Percentiles rank a stretch among this genome's conserved stretches.
These are phyloP conservation scores for Neobulgaria alba DNA, from an alignment of 2,329 filamentous ascomycete species.

Conservation along the genomic window DNA sequence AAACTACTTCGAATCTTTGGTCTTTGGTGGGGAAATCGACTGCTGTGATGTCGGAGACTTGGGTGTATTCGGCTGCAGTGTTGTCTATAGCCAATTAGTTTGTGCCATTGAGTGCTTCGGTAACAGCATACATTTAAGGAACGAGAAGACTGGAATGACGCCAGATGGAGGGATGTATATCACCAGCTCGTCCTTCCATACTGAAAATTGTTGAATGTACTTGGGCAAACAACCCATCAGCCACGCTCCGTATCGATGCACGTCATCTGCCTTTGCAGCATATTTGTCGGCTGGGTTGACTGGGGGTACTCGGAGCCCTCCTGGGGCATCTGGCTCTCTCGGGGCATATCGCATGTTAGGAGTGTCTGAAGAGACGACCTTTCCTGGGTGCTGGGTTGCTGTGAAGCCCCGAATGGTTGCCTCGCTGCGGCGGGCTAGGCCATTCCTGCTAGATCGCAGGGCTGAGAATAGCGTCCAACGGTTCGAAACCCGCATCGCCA, in stretches of 20 bases:
- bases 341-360: slow-evolving; percentile 61
- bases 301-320: slow-evolving; percentile 65
- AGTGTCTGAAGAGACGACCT: slow-evolving; percentile 43
- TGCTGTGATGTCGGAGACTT: slow-evolving; percentile 84
- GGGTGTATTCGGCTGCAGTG: slow-evolving; percentile 93
- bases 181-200: slow-evolving; percentile 98
- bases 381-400: slow-evolving; percentile 29
- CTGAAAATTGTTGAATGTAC: slow-evolving; percentile 97
- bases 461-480: slow-evolving; percentile 47
- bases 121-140: slow-evolving; percentile 60
- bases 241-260: slow-evolving; percentile 95
- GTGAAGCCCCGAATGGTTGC: slow-evolving; percentile 28
- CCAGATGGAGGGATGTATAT: slow-evolving; percentile 86
- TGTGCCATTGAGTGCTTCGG: neutral
- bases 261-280: slow-evolving; percentile 71
- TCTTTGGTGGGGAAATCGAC: slow-evolving; percentile 94
- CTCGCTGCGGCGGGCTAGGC: slow-evolving; percentile 18
- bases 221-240: slow-evolving; percentile 94
- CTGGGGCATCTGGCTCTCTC: slow-evolving; percentile 34
- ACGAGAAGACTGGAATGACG: slow-evolving; percentile 84
- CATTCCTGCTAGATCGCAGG: slow-evolving; percentile 42
- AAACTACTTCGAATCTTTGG: slow-evolving; percentile 95
- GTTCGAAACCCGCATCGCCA: slow-evolving; percentile 53
- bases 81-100: slow-evolving; percentile 52
- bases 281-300: slow-evolving; percentile 94